A percentile compares a stretch with the other conserved stretches of the same genome.
Evolutionary conservation across 208 protist genomes (phyloP).

Genomic region (Histomonas meleagridis): DNA sequence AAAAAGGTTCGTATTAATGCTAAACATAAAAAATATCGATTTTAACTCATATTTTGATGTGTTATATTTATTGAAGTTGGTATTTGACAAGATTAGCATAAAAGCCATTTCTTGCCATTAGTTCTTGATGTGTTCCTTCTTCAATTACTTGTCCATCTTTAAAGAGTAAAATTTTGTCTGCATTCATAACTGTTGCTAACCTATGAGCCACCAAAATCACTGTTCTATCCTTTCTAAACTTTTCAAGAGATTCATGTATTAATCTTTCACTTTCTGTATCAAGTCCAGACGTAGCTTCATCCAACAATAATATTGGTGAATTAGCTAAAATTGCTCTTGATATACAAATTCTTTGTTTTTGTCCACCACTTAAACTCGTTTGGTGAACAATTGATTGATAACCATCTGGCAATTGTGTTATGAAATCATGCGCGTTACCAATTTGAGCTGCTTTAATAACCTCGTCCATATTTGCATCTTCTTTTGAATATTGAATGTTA

Average conservation of each 20-base stretch:
- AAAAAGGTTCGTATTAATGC: too few relatives aligned
- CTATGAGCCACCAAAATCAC: background rate
- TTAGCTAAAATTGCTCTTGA: background rate
- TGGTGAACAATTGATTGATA: slow-evolving; percentile 40
- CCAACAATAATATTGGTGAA: background rate
- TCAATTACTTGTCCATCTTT: background rate
- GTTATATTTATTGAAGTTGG: slow-evolving; percentile 18
- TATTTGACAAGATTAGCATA: slow-evolving; percentile 28
- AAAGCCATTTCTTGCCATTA: background rate
- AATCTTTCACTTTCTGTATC: slow-evolving; percentile 1
- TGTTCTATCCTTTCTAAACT: background rate
- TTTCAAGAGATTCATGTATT: background rate
- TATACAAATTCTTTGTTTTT: slow-evolving; percentile 31
- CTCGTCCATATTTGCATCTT: slow-evolving; percentile 38
- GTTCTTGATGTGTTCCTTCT: background rate
- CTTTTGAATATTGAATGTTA: slow-evolving; percentile 53
- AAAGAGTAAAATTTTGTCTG: background rate
- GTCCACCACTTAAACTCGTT: background rate
- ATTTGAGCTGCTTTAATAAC: slow-evolving; percentile 47
- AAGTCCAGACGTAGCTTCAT: slow-evolving; percentile 19
- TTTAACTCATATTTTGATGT: too few relatives aligned
- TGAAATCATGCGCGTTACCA: slow-evolving; percentile 56
- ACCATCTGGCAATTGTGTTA: slow-evolving; percentile 40
- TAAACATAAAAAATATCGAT: too few relatives aligned
- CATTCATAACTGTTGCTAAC: background rate